Evolutionary conservation across 2,329 filamentous ascomycete species (phyloP).

Genomic region (Aspergillus amoenus): DNA sequence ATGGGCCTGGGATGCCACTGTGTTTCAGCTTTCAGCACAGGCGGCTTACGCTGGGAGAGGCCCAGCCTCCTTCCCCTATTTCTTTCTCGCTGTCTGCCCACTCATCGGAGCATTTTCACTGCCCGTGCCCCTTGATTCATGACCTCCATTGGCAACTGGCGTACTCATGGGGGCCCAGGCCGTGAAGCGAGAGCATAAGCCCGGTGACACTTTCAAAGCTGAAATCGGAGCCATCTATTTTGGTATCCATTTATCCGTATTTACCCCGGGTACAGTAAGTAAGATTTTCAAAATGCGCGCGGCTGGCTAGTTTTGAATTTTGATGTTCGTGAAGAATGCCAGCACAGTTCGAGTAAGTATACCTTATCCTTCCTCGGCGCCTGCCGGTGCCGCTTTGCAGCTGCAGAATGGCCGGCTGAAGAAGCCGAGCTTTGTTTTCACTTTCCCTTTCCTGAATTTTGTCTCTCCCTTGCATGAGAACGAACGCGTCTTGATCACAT

Average conservation of each 20-base stretch:
- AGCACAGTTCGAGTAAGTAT: background rate
- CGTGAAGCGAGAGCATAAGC: background rate
- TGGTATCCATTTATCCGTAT: no score
- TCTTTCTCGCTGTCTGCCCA: background rate
- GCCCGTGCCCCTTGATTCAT: slow-evolving; percentile 5
- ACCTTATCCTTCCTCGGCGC: background rate
- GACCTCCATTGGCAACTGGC: slow-evolving; percentile 6
- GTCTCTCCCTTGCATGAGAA: background rate
- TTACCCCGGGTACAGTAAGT: background rate
- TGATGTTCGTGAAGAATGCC: background rate
- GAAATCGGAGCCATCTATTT: background rate
- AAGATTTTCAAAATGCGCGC: background rate
- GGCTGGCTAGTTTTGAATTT: background rate
- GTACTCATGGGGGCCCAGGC: background rate
- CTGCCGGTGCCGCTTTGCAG: background rate
- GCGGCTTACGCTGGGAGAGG: background rate
- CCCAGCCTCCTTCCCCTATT: background rate
- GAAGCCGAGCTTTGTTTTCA: background rate
- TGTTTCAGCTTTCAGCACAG: background rate
- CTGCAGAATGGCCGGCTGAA: background rate
- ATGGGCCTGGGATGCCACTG: background rate
- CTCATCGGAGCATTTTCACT: background rate
- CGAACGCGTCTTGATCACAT: background rate
- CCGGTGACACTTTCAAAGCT: background rate
- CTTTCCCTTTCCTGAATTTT: background rate